Percentiles rank a stretch among this genome's conserved stretches.
Conservation (phyloP, 1,139 yeast species). For the Pichia sp. region DNA sequence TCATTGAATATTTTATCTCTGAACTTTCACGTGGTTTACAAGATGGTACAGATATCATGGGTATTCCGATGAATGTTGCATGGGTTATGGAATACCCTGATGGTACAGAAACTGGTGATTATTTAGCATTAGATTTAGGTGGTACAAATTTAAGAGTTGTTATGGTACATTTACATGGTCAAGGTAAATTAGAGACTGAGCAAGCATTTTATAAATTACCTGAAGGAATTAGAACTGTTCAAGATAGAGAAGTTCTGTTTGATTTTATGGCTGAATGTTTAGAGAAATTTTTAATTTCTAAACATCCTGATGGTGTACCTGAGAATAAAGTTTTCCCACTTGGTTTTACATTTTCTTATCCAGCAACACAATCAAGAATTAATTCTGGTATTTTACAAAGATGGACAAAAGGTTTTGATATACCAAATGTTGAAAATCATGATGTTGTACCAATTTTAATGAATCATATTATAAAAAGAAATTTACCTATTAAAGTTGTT, state of each 20-base stretch:
- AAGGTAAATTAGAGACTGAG: slow-evolving; percentile 70
- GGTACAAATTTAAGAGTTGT: slow-evolving; percentile 95
- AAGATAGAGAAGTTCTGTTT: slow-evolving; percentile 67
- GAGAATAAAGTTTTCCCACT: slow-evolving; percentile 49
- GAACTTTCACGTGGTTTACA: slow-evolving; percentile 26
- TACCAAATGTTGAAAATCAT: slow-evolving; percentile 87
- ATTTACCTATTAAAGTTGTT: slow-evolving; percentile 78
- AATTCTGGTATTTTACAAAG: slow-evolving; percentile 85
- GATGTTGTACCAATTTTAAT: slow-evolving; percentile 92
- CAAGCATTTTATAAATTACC: slow-evolving; percentile 84
- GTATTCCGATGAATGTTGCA: slow-evolving; percentile 28
- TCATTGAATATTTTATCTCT: slow-evolving; percentile 24
- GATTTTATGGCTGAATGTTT: slow-evolving; percentile 83
- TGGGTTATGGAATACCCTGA: slow-evolving; percentile 85
- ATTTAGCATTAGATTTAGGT: slow-evolving; percentile 91
- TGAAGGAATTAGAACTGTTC: slow-evolving; percentile 67
- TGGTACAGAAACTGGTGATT: slow-evolving; percentile 86
- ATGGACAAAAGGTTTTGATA: slow-evolving; percentile 99
- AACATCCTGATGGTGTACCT: slow-evolving; percentile 57
- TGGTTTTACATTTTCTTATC: slow-evolving; percentile 96
- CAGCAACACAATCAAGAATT: slow-evolving; percentile 81
- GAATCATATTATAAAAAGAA: slow-evolving; percentile 55
- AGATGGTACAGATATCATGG: slow-evolving; percentile 27
- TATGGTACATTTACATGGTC: slow-evolving; percentile 74
- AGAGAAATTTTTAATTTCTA: slow-evolving; percentile 51